A percentile compares a stretch with the other conserved stretches of the same genome.
Conservation (phyloP, 805 yeast genomes). For the Hanseniaspora valbyensis region DNA sequence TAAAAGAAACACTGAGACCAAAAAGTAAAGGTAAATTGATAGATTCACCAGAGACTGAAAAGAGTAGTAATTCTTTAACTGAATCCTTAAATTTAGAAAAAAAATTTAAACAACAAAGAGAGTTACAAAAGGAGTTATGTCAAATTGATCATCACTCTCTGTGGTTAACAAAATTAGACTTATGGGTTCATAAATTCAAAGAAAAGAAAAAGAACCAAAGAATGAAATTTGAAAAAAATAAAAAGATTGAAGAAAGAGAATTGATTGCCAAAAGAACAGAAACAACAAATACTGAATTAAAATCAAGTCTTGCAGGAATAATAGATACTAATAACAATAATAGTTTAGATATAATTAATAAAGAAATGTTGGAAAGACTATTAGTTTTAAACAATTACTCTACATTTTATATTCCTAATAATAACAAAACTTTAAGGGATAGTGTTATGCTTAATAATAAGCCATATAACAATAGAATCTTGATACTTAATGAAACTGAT, state of each 20-base stretch:
- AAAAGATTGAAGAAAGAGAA: too few relatives aligned
- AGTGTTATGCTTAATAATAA: background rate
- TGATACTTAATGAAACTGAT: conserved; percentile 1
- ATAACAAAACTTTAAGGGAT: background rate
- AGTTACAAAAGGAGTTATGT: background rate
- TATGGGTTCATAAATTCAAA: conserved; percentile 8
- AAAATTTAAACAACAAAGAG: background rate
- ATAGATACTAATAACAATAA: background rate
- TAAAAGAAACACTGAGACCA: background rate
- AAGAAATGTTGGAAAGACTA: background rate
- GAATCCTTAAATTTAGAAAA: background rate
- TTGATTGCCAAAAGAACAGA: too few relatives aligned
- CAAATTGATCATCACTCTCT: background rate
- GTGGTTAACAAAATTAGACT: conserved; percentile 4
- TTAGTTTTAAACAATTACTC: background rate
- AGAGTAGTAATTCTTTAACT: background rate
- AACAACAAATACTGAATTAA: background rate
- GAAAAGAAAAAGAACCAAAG: background rate
- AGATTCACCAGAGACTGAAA: conserved; percentile 1
- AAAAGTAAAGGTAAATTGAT: background rate
- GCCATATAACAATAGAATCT: background rate
- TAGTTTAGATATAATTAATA: background rate
- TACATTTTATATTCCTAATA: conserved; percentile 2
- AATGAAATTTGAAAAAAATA: too few relatives aligned
- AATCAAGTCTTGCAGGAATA: background rate